phyloP scores from a whole-genome alignment of 768 basidiomycete genomes.

The Naganishia antarctica region DNA sequence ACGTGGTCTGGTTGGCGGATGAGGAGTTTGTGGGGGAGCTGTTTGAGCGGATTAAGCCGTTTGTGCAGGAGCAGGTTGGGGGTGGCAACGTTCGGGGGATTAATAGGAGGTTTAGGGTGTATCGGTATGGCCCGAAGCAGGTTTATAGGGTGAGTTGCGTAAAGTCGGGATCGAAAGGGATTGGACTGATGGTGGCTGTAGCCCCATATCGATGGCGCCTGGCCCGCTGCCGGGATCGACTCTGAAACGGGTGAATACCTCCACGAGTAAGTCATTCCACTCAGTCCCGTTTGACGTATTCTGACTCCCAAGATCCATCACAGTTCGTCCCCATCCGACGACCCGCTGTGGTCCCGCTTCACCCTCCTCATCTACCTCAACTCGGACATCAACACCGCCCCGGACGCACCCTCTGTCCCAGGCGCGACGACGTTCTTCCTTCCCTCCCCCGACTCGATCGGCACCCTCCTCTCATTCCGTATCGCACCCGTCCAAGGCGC shows the following conservation, averaged over 20 bases:
- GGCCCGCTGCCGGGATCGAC: slow-evolving; percentile 55
- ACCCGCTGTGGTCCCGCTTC: slow-evolving; percentile 54
- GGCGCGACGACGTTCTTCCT: slow-evolving; percentile 60
- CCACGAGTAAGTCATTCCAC: slow-evolving; percentile 52
- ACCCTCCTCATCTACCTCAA: slow-evolving; percentile 57
- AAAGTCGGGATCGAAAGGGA: background rate
- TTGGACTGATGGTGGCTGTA: slow-evolving; percentile 24
- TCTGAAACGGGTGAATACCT: slow-evolving; percentile 53
- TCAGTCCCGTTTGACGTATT: background rate
- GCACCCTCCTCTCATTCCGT: slow-evolving; percentile 54
- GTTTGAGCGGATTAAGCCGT: slow-evolving; percentile 52
- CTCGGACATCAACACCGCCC: slow-evolving; percentile 51
- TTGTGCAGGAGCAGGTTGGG: slow-evolving; percentile 51
- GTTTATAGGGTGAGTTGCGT: slow-evolving; percentile 51
- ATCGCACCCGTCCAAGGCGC: slow-evolving; percentile 56
- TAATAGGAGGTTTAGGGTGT: slow-evolving; percentile 56
- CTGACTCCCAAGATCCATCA: background rate
- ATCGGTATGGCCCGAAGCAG: slow-evolving; percentile 56
- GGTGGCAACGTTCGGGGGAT: slow-evolving; percentile 54
- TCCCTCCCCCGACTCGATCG: slow-evolving; percentile 51
- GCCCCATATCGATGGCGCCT: slow-evolving; percentile 59
- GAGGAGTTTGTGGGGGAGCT: slow-evolving; percentile 51
- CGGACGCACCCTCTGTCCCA: slow-evolving; percentile 32
- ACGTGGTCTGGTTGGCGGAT: slow-evolving; percentile 59
- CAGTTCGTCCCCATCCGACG: slow-evolving; percentile 47